Percentiles rank a stretch among this genome's conserved stretches.
Evolutionary conservation across 352 stramenopile genomes (phyloP).

Genomic region (Globisporangium alternatum): DNA sequence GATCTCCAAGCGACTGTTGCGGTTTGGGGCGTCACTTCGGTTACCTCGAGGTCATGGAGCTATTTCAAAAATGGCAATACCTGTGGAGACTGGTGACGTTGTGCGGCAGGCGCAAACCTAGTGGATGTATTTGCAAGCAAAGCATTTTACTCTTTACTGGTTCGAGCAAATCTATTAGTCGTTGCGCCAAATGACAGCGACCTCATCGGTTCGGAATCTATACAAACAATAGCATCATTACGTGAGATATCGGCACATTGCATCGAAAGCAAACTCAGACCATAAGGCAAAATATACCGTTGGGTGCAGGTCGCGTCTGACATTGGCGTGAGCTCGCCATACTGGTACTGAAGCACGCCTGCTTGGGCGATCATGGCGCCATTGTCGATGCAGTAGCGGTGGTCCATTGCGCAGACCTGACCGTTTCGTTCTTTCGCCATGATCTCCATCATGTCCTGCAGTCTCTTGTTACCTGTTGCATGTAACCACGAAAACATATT

Average conservation of each 20-base stretch:
- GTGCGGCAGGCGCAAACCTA: not conserved
- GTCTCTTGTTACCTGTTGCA: slow-evolving; percentile 61
- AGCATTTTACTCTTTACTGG: not conserved
- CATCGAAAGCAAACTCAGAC: not conserved
- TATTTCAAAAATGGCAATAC: slow-evolving; percentile 6
- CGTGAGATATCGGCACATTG: not conserved
- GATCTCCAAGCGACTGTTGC: slow-evolving; percentile 3
- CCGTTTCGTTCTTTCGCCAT: slow-evolving; percentile 96
- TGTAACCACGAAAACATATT: not conserved
- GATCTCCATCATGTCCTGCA: slow-evolving; percentile 97
- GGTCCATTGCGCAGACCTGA: slow-evolving; percentile 97
- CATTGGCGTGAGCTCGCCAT: slow-evolving; percentile 89
- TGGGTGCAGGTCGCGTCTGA: slow-evolving; percentile 94
- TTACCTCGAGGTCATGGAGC: not conserved
- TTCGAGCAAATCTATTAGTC: slow-evolving; percentile 31
- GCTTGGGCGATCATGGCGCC: slow-evolving; percentile 99
- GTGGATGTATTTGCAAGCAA: not conserved
- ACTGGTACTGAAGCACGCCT: slow-evolving; percentile 96
- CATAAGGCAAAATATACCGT: slow-evolving; percentile 41
- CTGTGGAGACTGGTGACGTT: not conserved
- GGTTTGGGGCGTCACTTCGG: not conserved
- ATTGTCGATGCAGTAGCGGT: slow-evolving; percentile 99
- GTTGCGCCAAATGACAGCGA: slow-evolving; percentile 95
- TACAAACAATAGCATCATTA: not conserved
- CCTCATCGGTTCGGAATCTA: slow-evolving; percentile 97